A percentile compares a stretch with the other conserved stretches of the same genome.
Conservation (phyloP, 2,329 filamentous ascomycete species). For the Zelopaecilomyces penicillatus region DNA sequence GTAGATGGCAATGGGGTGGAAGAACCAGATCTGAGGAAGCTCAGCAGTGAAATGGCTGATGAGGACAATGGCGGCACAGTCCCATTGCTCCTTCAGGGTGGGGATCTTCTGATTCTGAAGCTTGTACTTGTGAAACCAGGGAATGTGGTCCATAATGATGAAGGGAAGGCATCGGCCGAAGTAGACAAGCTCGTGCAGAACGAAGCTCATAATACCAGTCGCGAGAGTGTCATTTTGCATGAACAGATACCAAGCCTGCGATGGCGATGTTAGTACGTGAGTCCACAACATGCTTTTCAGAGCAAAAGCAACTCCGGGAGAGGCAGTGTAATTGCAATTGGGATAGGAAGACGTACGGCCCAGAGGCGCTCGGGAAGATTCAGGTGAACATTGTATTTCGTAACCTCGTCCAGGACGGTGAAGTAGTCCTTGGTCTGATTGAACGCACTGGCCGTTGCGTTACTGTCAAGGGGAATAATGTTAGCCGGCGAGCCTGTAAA, state of each 20-base stretch:
- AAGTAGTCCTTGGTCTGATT: slow-evolving; percentile 45
- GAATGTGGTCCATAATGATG: slow-evolving; percentile 84
- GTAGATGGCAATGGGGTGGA: slow-evolving; percentile 92
- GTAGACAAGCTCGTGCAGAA: slow-evolving; percentile 90
- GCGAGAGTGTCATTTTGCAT: slow-evolving; percentile 97
- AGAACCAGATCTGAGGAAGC: slow-evolving; percentile 97
- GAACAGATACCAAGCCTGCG: slow-evolving; percentile 81
- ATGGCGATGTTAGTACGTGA: neutral
- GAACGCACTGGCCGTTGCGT: slow-evolving; percentile 41
- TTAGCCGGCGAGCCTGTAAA: slow-evolving; percentile 16
- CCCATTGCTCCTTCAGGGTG: slow-evolving; percentile 86
- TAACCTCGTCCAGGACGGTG: slow-evolving; percentile 53
- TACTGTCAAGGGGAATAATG: slow-evolving; percentile 28
- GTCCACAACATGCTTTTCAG: neutral
- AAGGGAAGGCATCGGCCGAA: slow-evolving; percentile 87
- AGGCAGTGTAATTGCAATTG: neutral
- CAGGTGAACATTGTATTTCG: slow-evolving; percentile 73
- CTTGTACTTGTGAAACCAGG: slow-evolving; percentile 88
- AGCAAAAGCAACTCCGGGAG: neutral
- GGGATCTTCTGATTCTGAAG: slow-evolving; percentile 86
- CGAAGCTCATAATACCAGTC: slow-evolving; percentile 94
- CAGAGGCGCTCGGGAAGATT: slow-evolving; percentile 83
- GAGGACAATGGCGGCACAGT: slow-evolving; percentile 87
- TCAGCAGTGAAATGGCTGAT: slow-evolving; percentile 96
- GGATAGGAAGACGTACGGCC: slow-evolving; percentile 50